phyloP scores from a whole-genome alignment of 2,329 filamentous ascomycete genomes.

The Diaporthe ampelina region DNA sequence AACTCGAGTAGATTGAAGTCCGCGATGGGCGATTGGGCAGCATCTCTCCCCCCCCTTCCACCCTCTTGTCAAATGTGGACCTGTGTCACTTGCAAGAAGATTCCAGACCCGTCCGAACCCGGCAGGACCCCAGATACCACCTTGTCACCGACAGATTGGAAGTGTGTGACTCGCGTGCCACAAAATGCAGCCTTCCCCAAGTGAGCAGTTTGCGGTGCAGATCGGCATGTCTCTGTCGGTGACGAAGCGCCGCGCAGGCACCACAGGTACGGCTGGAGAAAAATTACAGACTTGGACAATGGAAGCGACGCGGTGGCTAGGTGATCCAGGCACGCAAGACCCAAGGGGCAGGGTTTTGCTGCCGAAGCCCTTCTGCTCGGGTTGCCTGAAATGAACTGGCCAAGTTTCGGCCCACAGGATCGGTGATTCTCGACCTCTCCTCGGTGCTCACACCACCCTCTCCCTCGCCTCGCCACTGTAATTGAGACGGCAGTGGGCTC shows the following conservation, averaged over 20 bases:
- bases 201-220: slow-evolving; percentile 8
- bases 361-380: not conserved
- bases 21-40: not conserved
- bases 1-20: not conserved
- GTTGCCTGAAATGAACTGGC: slow-evolving; percentile 27
- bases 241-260: not conserved
- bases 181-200: slow-evolving; percentile 24
- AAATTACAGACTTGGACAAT: not conserved
- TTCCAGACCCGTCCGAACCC: slow-evolving; percentile 25
- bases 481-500: slow-evolving; percentile 10
- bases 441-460: not conserved
- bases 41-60: no score
- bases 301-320: not conserved
- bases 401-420: not conserved
- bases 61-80: not conserved
- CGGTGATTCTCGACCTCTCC: not conserved
- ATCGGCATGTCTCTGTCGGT: slow-evolving; percentile 19
- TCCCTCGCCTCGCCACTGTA: not conserved
- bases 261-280: slow-evolving; percentile 4
- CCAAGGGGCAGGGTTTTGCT: not conserved
- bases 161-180: slow-evolving; percentile 32
- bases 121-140: slow-evolving; percentile 12
- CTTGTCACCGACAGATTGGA: slow-evolving; percentile 27
- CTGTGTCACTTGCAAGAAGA: not conserved
- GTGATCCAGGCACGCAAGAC: not conserved